Conservation (phyloP, 257 asterid genomes). For the Lavandula angustifolia region DNA sequence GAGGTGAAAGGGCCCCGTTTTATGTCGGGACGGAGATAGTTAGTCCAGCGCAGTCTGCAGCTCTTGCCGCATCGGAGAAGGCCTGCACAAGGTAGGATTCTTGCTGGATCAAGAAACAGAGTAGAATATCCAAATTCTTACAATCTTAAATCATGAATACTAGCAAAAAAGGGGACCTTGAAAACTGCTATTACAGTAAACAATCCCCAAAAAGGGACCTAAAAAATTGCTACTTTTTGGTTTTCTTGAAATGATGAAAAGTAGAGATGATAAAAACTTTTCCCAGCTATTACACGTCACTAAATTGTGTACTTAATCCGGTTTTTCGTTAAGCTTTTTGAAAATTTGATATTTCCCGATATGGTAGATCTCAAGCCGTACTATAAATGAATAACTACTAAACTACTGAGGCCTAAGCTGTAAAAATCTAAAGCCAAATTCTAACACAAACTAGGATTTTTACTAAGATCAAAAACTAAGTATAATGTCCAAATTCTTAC, state of each 20-base stretch:
- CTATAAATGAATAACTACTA: too few species aligned
- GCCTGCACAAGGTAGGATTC: slow-evolving; percentile 40
- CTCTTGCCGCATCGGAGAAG: slow-evolving; percentile 97
- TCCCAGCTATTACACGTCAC: too few species aligned
- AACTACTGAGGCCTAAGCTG: too few species aligned
- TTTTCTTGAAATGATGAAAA: too few species aligned
- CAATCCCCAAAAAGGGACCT: neutral
- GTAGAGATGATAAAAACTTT: too few species aligned
- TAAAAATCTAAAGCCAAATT: neutral
- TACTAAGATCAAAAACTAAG: neutral
- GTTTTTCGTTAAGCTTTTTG: too few species aligned
- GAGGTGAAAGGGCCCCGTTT: slow-evolving; percentile 80
- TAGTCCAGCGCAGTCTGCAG: slow-evolving; percentile 87
- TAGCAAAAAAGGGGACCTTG: neutral
- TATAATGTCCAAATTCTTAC: neutral
- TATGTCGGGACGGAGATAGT: slow-evolving; percentile 92
- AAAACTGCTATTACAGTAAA: neutral
- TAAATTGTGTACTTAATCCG: too few species aligned
- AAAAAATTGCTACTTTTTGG: neutral
- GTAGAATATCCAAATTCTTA: neutral
- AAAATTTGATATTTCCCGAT: too few species aligned
- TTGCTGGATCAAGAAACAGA: neutral
- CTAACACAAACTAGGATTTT: slow-evolving; percentile 1
- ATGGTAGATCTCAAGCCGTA: too few species aligned
- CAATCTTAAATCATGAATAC: neutral